phyloP scores from a whole-genome alignment of 345 rosid genomes.

The Abelmoschus esculentus region DNA sequence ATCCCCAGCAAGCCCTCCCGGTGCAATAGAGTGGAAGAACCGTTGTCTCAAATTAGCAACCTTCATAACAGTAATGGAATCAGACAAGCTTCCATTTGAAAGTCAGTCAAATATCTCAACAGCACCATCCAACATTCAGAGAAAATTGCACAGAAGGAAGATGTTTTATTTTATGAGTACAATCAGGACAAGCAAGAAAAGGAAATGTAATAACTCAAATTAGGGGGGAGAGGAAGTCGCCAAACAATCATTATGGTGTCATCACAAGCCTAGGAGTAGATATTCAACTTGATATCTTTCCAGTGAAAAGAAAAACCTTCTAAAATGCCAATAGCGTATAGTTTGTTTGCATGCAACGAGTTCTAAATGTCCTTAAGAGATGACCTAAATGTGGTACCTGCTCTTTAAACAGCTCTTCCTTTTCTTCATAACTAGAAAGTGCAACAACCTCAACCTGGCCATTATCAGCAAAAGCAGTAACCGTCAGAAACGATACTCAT shows the following conservation, averaged over 20 bases:
- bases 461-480: conserved; percentile 9
- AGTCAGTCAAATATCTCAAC: not conserved
- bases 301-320: not conserved
- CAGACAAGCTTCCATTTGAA: not conserved
- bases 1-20: conserved; percentile 99
- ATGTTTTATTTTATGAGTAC: no score
- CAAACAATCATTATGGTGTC: no score
- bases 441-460: conserved; percentile 95
- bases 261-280: no score
- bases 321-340: not conserved
- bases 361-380: not conserved
- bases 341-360: not conserved
- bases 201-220: no score
- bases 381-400: conserved; percentile 42
- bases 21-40: conserved; percentile 86
- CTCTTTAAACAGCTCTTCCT: conserved; percentile 91
- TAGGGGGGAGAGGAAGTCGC: no score
- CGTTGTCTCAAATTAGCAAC: conserved; percentile 80
- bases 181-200: no score
- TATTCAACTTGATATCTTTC: no score
- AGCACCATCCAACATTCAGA: not conserved
- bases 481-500: conserved; percentile 8
- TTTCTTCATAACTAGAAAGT: conserved; percentile 94
- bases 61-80: conserved; percentile 32
- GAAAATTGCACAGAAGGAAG: no score